Evolutionary conservation across 805 yeast species (phyloP).

Genomic region (Candida chauliodis): DNA sequence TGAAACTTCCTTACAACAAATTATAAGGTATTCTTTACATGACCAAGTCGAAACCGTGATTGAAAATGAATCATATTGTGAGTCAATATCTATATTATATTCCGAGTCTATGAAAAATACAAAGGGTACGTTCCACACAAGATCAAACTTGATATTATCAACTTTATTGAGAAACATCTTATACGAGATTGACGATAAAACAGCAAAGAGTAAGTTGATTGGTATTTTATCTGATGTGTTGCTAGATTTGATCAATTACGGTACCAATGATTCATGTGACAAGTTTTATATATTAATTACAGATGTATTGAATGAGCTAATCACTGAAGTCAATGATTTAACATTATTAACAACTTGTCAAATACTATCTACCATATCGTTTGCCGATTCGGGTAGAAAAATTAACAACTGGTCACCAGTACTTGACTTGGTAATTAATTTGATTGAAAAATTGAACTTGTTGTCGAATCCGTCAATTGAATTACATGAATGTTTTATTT

Average conservation of each 20-base stretch:
- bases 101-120: constrained; percentile 76
- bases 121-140: constrained; percentile 71
- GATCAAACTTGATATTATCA: constrained; percentile 49
- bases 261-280: constrained; percentile 44
- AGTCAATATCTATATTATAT: constrained; percentile 57
- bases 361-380: constrained; percentile 31
- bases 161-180: constrained; percentile 38
- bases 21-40: constrained; percentile 44
- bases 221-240: constrained; percentile 58
- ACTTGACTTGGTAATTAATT: constrained; percentile 16
- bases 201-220: constrained; percentile 21
- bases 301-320: constrained; percentile 15
- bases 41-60: constrained; percentile 28
- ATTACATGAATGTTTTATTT: constrained; percentile 31
- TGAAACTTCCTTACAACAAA: constrained; percentile 39
- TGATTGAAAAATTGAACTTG: constrained; percentile 18
- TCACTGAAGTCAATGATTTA: constrained; percentile 7
- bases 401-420: constrained; percentile 49
- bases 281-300: constrained; percentile 39
- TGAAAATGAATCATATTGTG: constrained; percentile 47
- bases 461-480: constrained; percentile 9
- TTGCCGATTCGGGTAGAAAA: constrained; percentile 70
- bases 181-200: constrained; percentile 2
- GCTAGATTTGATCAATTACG: constrained; percentile 51
- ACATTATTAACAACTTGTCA: constrained; percentile 7